Base-by-base conservation (phyloP, 352 stramenopile species). In the Pythium pyrilobum region DNA sequence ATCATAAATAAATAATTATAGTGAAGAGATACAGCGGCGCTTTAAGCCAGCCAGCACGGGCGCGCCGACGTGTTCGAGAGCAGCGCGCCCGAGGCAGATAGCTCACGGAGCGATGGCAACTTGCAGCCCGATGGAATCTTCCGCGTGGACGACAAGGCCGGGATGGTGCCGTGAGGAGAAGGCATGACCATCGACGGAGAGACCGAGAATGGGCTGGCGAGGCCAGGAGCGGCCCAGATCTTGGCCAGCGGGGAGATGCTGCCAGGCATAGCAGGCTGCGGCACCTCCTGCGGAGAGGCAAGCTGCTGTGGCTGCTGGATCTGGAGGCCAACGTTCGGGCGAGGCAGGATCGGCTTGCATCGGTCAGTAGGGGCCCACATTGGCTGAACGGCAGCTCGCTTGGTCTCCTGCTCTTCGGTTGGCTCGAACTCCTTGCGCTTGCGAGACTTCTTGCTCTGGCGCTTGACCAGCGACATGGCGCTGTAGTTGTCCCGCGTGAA, bases 401-500 rank as follows among this genome's bases (percentile, higher is more conserved):
- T 88, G 4, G 57, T 52, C 9, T 70, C 53, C 32, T 63, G 56
- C 41, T 81, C 59, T 8, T 81, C 70, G 1, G 62, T 53, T 16
- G 47, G 48, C 37, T 67, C 63, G 24, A 55, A 62, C 5, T 58
- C 63, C 54, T 75, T 78, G 64, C 81, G 81, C 45, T 91, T 89
- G 45, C 78, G 72, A 2, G 77, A 89, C 67, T 89, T 90, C 57
- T 92, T 92, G 67, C 77, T 91, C 63, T 93, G 83, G 13, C 83
- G 83, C 66, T 92, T 93, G 34, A 93, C 83, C 5, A 89, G 70
- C 27, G 81, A 83, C 77, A 93, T 90, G 25, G 76, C 81, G 36
- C 72, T 77, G 60, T 89, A 93, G 66, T 93, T 89, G 66, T 94
- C 83, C 13, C 83, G 81, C 15, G 73, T 86, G 41, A 94, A 94